Evolutionary conservation across 768 basidiomycete species (phyloP), one percentile per base, ranked within the genome.

Genomic region (Dictyophora rubrovolvata): DNA sequence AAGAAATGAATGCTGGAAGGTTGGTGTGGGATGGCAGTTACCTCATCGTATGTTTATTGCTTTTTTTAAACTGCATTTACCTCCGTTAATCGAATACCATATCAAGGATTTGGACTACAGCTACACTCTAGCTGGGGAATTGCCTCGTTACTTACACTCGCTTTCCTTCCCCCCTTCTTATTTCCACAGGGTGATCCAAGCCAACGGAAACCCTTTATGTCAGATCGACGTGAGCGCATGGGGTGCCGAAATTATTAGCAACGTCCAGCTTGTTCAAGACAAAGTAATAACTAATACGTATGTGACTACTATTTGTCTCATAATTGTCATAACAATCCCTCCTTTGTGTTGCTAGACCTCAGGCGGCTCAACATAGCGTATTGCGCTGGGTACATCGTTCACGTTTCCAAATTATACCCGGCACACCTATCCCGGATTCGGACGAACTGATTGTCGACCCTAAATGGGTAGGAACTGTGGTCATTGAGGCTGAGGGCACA

Each of bases 11-110:
- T 69, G 77, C 84, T 7, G 90, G 90, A n/a, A 73, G 87, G 62
- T 67, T 92, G 69, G 76, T 91, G 9, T 93, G 89, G 89, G 91
- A 92, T 67, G 90, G 90, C n/a, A 83, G 80, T 61, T 93, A 90
- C 71, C 76, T 93, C 7, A 83, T 93, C 65, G 89, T 92, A 67
- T 66, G 87, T 76, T 28, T 28, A 28, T 28, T 63, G 59, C 60
- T 58, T 22, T 63, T 47, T 3, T 56, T 34, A 10, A 12, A n/a
- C 14, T 54, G 2, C 53, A 4, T 34, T 20, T 54, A 21, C 28
- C 53, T 9, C 28, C n/a, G 17, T 37, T 55, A 54, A 46, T 36
- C 7, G 50, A 23, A 28, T 21, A 18, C 22, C 22, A 28, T 48
- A 33, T 50, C 14, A 65, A 93, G 90, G 90, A 93, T 71, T 75